phyloP scores from a whole-genome alignment of 495 filamentous ascomycete species.

The Trichocladium antarcticum region DNA sequence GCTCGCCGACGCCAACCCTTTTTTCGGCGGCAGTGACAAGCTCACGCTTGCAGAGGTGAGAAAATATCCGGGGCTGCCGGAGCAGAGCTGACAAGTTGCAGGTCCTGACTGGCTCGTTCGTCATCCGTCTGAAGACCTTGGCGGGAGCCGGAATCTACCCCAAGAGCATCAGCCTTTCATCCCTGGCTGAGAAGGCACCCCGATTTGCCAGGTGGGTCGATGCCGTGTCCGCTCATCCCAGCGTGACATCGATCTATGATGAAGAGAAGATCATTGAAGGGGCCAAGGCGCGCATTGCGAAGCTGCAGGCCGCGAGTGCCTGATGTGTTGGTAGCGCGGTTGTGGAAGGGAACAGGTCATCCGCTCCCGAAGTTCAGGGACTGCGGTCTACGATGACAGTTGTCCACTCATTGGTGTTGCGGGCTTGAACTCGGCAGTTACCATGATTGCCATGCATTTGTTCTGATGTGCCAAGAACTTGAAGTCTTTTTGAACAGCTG shows the following conservation, averaged over 20 bases:
- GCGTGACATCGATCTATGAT: slow-evolving; percentile 56
- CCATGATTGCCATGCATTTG: no score
- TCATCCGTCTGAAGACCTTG: slow-evolving; percentile 46
- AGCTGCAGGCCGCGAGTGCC: no score
- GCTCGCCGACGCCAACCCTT: slow-evolving; percentile 55
- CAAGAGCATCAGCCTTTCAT: slow-evolving; percentile 29
- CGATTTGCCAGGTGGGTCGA: slow-evolving; percentile 58
- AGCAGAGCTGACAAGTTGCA: slow-evolving; percentile 14
- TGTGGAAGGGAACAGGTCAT: no score
- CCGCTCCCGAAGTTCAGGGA: no score
- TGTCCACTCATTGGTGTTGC: no score
- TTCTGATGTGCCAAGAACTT: no score
- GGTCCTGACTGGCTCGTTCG: slow-evolving; percentile 58
- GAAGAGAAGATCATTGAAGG: slow-evolving; percentile 25
- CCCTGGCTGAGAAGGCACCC: slow-evolving; percentile 45
- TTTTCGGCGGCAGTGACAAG: slow-evolving; percentile 68
- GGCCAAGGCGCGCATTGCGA: no score
- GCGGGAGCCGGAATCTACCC: slow-evolving; percentile 44
- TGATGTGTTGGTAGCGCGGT: no score
- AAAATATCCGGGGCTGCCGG: neutral
- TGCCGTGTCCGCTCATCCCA: slow-evolving; percentile 50
- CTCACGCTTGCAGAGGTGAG: slow-evolving; percentile 70
- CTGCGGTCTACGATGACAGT: no score
- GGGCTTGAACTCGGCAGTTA: no score
- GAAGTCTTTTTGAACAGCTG: no score